Evolutionary conservation across 805 yeast species (phyloP).

Genomic region (Yarrowia deformans): DNA sequence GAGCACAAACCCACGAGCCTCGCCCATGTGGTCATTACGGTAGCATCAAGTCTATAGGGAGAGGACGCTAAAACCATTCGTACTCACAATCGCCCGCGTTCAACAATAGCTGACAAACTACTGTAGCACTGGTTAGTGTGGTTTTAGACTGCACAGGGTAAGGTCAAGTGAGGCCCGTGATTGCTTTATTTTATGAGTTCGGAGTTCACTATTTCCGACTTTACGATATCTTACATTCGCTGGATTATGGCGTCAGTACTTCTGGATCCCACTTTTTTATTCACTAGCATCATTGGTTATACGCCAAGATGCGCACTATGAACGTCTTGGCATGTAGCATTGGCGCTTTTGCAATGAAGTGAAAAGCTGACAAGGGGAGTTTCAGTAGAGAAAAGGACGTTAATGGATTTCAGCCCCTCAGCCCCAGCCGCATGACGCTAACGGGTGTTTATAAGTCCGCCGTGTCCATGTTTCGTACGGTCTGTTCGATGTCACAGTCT

Average conservation of each 20-base stretch:
- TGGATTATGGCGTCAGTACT: not conserved
- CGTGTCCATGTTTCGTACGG: not conserved
- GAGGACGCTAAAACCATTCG: not conserved
- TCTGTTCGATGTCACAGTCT: not conserved
- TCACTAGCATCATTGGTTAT: not conserved
- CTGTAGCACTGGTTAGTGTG: conserved; percentile 10
- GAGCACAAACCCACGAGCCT: no score
- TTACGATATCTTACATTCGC: not conserved
- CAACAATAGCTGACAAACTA: conserved; percentile 4
- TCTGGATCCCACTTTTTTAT: not conserved
- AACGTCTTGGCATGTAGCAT: conserved; percentile 4
- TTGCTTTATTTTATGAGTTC: conserved; percentile 1
- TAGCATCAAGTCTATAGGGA: not conserved
- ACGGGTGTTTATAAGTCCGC: conserved; percentile 13
- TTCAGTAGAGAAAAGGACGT: not conserved
- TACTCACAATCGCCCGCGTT: not conserved
- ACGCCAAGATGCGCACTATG: not conserved
- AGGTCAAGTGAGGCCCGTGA: conserved; percentile 15
- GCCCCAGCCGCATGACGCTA: conserved; percentile 26
- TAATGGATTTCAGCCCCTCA: conserved; percentile 21
- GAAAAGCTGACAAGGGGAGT: not conserved
- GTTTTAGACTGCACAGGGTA: conserved; percentile 10
- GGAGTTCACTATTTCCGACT: not conserved
- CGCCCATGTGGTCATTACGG: no score
- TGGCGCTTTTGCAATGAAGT: not conserved